Evolutionary conservation across 1,284 basidiomycete genomes (phyloP).

Genomic region (Ustilago hordei): DNA sequence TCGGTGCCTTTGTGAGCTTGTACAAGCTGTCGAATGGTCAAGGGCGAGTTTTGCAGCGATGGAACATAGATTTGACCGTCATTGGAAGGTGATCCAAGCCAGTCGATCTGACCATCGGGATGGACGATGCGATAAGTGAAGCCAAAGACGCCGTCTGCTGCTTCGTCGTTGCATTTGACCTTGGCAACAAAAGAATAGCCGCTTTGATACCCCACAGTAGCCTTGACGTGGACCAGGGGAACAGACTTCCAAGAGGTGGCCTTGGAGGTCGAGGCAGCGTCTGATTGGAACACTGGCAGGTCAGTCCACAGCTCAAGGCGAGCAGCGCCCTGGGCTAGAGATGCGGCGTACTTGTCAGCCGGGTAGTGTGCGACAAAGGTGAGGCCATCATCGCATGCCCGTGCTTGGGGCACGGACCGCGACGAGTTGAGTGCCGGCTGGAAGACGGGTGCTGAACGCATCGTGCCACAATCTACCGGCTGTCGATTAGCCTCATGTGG

Average conservation of each 20-base stretch:
- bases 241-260: slow-evolving; percentile 27
- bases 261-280: slow-evolving; percentile 17
- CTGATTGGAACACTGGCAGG: slow-evolving; percentile 15
- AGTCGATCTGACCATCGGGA: slow-evolving; percentile 44
- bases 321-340: slow-evolving; percentile 27
- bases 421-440: slow-evolving; percentile 30
- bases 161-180: slow-evolving; percentile 19
- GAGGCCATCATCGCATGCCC: slow-evolving; percentile 21
- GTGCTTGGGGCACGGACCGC: slow-evolving; percentile 7
- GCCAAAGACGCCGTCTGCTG: slow-evolving; percentile 17
- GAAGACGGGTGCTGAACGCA: slow-evolving; percentile 35
- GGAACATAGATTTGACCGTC: slow-evolving; percentile 38
- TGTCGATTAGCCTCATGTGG: slow-evolving; percentile 3
- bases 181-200: slow-evolving; percentile 32
- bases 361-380: slow-evolving; percentile 35
- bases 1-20: slow-evolving; percentile 14
- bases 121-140: slow-evolving; percentile 46
- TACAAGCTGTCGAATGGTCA: slow-evolving; percentile 21
- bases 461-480: background rate
- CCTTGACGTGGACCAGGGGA: slow-evolving; percentile 13
- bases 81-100: slow-evolving; percentile 40
- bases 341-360: slow-evolving; percentile 25
- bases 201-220: background rate
- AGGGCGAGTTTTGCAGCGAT: background rate
- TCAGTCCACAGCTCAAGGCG: slow-evolving; percentile 44